Percentiles rank a stretch among this genome's conserved stretches.
Conservation (phyloP, 495 filamentous ascomycete species). For the Hypoxylon lienhwacheense region DNA sequence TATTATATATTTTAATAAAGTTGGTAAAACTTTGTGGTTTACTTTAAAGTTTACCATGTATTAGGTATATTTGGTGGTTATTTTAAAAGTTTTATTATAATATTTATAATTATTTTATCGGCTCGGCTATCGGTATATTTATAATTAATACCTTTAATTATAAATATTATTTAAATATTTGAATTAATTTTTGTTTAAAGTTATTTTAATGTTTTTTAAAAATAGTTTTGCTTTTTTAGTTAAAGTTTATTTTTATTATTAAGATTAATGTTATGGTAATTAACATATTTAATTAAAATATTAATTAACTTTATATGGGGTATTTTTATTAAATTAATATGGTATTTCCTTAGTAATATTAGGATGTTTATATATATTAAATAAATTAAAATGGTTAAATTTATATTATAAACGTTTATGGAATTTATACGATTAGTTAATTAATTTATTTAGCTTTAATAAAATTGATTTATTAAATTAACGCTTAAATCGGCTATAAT, state of each 20-base stretch:
- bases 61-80: background rate
- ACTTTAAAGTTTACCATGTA: background rate
- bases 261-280: background rate
- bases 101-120: too few relatives aligned
- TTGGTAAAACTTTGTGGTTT: background rate
- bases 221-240: background rate
- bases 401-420: background rate
- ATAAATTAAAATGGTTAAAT: background rate
- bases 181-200: background rate
- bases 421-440: background rate
- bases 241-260: background rate
- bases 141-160: background rate
- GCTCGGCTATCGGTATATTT: background rate
- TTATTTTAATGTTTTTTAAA: background rate
- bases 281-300: background rate
- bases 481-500: background rate
- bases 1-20: background rate
- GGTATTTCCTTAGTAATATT: background rate
- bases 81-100: background rate
- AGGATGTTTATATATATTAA: background rate
- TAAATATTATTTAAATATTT: background rate
- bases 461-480: background rate
- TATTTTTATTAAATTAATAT: background rate
- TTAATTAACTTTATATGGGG: background rate
- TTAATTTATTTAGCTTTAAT: background rate